phyloP scores from a whole-genome alignment of 345 rosid genomes.

The Hevea brasiliensis region DNA sequence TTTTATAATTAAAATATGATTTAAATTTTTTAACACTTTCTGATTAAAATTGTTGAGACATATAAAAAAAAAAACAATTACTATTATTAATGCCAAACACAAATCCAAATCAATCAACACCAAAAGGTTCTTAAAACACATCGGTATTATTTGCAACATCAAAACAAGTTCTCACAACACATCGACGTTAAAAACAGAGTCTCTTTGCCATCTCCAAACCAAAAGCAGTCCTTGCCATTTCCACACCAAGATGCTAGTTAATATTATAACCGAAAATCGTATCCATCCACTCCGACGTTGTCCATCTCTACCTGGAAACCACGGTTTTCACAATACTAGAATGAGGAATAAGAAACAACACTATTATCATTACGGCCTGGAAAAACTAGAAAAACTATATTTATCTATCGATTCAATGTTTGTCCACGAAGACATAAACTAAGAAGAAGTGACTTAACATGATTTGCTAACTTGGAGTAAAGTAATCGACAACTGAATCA shows the following conservation, averaged over 20 bases:
- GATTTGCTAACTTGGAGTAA: too few relatives aligned
- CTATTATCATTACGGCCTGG: not conserved
- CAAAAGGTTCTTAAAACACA: not conserved
- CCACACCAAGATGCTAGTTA: not conserved
- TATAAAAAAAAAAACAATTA: too few relatives aligned
- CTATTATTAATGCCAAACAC: not conserved
- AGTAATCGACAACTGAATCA: not conserved
- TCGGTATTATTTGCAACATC: not conserved
- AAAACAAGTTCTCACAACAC: not conserved
- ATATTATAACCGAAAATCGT: too few relatives aligned
- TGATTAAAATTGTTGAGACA: too few relatives aligned
- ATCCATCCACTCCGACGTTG: conserved; percentile 69
- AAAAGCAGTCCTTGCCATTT: not conserved
- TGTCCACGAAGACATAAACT: too few relatives aligned
- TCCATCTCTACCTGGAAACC: conserved; percentile 36
- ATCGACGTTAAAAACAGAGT: not conserved
- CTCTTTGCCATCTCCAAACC: too few relatives aligned
- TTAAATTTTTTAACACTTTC: too few relatives aligned
- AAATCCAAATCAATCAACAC: not conserved
- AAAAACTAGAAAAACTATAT: not conserved
- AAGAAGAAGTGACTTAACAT: too few relatives aligned
- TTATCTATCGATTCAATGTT: too few relatives aligned
- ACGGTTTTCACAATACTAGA: conserved; percentile 34
- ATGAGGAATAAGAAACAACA: too few relatives aligned
- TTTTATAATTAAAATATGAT: too few relatives aligned